These are phyloP conservation scores for Macrotyloma uniflorum DNA, from an alignment of 306 rosid species.

Conservation along the genomic window DNA sequence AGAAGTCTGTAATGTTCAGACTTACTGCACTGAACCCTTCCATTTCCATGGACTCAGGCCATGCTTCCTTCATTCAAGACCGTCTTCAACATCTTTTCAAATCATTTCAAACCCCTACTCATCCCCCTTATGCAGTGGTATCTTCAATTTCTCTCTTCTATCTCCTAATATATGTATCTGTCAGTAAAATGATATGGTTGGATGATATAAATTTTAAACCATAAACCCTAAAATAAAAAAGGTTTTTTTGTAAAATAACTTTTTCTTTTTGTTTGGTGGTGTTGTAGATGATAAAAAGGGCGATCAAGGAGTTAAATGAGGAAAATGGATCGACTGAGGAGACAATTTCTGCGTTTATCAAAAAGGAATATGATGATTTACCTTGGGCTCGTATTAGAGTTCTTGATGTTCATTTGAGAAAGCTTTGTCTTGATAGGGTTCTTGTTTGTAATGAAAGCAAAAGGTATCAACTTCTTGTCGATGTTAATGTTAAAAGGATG, in stretches of 20 bases:
- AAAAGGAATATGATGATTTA: conserved; percentile 23
- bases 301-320: conserved; percentile 17
- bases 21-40: background rate
- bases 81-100: conserved; percentile 18
- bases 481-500: too few species aligned
- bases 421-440: conserved; percentile 24
- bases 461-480: background rate
- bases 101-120: conserved; percentile 27
- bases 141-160: background rate
- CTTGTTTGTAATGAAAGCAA: background rate
- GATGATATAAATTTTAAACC: too few species aligned
- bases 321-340: conserved; percentile 31
- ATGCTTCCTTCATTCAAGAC: background rate
- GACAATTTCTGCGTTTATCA: conserved; percentile 28
- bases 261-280: background rate
- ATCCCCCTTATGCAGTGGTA: conserved; percentile 30
- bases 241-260: too few species aligned
- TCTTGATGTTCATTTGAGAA: conserved; percentile 32
- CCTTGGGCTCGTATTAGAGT: conserved; percentile 37
- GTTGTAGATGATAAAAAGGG: conserved; percentile 37
- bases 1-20: background rate
- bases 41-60: background rate
- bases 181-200: background rate
- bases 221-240: too few species aligned
- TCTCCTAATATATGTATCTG: background rate